phyloP scores from a whole-genome alignment of 306 rosid species.

The Vicia villosa region DNA sequence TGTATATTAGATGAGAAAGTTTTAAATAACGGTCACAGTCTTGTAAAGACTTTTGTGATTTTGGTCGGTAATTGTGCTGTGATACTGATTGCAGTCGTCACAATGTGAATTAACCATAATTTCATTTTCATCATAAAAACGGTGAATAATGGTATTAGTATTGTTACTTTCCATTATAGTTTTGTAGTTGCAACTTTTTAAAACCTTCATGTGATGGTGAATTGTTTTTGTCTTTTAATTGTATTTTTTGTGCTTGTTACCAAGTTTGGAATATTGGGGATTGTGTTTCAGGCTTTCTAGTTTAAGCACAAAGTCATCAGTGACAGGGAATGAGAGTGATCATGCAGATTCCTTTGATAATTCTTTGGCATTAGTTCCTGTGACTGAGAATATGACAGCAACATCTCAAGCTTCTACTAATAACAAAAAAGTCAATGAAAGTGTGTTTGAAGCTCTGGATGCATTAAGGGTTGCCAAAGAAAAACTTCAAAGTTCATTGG shows the following conservation, averaged over 20 bases:
- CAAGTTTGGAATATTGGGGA: slow-evolving; percentile 23
- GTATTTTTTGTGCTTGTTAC: slow-evolving; percentile 8
- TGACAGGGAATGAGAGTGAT: slow-evolving; percentile 43
- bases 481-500: slow-evolving; percentile 53
- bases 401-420: slow-evolving; percentile 42
- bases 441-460: slow-evolving; percentile 56
- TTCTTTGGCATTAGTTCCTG: slow-evolving; percentile 56
- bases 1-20: background rate
- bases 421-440: slow-evolving; percentile 49
- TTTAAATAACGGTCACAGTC: too few species aligned
- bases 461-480: slow-evolving; percentile 55
- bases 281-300: slow-evolving; percentile 45
- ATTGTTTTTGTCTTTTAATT: background rate
- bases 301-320: slow-evolving; percentile 47
- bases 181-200: too few species aligned
- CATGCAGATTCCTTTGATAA: slow-evolving; percentile 44
- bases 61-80: too few species aligned
- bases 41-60: too few species aligned
- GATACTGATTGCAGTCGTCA: too few species aligned
- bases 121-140: too few species aligned
- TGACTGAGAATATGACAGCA: slow-evolving; percentile 45
- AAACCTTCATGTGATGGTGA: too few species aligned
- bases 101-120: too few species aligned
- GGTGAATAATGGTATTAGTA: too few species aligned
- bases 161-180: too few species aligned